Evolutionary conservation across 495 filamentous ascomycete genomes (phyloP).

Genomic region (Sordaria brevicollis): DNA sequence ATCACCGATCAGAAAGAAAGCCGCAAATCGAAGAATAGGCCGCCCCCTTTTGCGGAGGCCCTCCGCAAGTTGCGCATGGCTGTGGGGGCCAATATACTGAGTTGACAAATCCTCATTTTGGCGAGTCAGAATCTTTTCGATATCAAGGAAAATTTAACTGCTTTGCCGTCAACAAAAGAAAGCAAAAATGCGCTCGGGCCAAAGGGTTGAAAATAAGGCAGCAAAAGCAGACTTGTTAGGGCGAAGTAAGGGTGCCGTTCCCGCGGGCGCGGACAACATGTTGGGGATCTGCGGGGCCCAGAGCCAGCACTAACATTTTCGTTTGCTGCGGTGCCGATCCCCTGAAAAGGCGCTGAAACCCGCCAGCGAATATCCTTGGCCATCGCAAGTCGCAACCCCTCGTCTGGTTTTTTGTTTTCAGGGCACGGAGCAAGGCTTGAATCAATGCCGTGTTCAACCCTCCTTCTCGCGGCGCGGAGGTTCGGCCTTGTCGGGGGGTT

Average conservation of each 20-base stretch:
- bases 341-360: not conserved
- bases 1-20: not conserved
- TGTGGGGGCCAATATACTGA: not conserved
- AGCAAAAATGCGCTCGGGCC: conserved; percentile 1
- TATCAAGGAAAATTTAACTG: not conserved
- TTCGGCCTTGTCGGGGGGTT: not conserved
- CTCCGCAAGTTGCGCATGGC: not conserved
- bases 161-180: not conserved
- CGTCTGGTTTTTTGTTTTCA: not conserved
- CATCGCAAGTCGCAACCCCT: conserved; percentile 5
- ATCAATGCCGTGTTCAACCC: not conserved
- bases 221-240: not conserved
- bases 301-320: conserved; percentile 15
- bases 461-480: not conserved
- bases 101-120: not conserved
- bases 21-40: not conserved
- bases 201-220: not conserved
- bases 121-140: not conserved
- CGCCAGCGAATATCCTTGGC: conserved; percentile 7
- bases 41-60: not conserved
- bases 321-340: not conserved
- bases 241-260: not conserved
- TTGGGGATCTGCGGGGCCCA: conserved; percentile 34
- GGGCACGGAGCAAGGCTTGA: not conserved
- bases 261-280: conserved; percentile 23